Conservation (phyloP, 202 grass and related monocot species). For the Elaeis oleifera region DNA sequence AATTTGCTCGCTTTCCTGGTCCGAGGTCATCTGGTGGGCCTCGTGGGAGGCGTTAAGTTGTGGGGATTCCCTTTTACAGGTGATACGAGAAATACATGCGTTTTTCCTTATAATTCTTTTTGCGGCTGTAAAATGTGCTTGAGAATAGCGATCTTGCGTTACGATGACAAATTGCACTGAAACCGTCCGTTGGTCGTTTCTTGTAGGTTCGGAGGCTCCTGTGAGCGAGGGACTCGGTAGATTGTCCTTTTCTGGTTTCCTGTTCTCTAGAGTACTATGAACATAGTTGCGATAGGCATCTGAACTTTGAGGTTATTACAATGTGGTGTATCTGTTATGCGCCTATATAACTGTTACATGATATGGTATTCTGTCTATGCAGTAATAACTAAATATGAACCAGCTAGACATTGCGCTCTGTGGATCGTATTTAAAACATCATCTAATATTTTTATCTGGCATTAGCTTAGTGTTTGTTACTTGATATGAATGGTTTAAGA, state of each 20-base stretch:
- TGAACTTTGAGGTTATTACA: neutral
- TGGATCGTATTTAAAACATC: too few relatives aligned
- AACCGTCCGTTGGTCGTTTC: constrained; percentile 13
- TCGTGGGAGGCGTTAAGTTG: constrained; percentile 87
- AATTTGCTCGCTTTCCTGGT: constrained; percentile 97
- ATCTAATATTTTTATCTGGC: too few relatives aligned
- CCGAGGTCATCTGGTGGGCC: constrained; percentile 76
- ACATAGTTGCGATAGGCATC: neutral
- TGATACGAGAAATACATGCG: constrained; percentile 36
- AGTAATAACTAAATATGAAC: too few relatives aligned
- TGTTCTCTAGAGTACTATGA: too few relatives aligned
- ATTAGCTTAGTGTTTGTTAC: too few relatives aligned
- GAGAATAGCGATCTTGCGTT: neutral
- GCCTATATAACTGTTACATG: too few relatives aligned
- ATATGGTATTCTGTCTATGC: too few relatives aligned
- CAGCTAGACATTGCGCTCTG: too few relatives aligned
- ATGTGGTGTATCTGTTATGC: neutral
- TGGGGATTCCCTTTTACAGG: constrained; percentile 24
- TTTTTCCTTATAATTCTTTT: neutral
- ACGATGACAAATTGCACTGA: neutral
- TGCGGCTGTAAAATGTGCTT: constrained; percentile 9
- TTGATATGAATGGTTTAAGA: too few relatives aligned
- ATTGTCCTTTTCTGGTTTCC: neutral
- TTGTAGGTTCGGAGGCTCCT: constrained; percentile 34
- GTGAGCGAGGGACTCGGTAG: neutral